Conservation (phyloP, 2,329 filamentous ascomycete species). For the Thielaviopsis cerberus region DNA sequence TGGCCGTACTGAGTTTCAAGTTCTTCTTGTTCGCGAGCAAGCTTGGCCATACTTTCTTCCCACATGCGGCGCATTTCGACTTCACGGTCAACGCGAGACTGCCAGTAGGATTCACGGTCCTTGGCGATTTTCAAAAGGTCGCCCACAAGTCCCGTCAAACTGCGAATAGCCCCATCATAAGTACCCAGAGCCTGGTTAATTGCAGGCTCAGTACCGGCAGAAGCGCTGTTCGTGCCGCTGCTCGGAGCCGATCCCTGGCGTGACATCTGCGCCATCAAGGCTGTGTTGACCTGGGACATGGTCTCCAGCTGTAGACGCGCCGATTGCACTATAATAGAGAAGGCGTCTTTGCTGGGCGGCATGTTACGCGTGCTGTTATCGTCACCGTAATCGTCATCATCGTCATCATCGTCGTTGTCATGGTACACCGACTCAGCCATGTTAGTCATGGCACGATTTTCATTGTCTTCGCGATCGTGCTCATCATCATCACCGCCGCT, state of each 20-base stretch:
- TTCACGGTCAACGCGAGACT: constrained; percentile 81
- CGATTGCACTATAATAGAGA: constrained; percentile 93
- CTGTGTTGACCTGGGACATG: constrained; percentile 67
- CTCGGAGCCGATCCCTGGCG: background rate
- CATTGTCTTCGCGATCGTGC: constrained; percentile 27
- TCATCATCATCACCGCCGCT: constrained; percentile 32
- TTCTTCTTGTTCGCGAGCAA: constrained; percentile 86
- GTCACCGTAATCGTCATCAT: constrained; percentile 59
- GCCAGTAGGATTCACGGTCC: constrained; percentile 92
- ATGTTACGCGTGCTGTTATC: constrained; percentile 63
- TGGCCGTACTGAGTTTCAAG: constrained; percentile 75
- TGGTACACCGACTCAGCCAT: constrained; percentile 20
- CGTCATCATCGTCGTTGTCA: constrained; percentile 38
- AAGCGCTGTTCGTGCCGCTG: constrained; percentile 14
- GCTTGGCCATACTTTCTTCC: constrained; percentile 97
- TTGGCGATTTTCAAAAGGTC: constrained; percentile 82
- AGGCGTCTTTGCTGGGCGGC: constrained; percentile 68
- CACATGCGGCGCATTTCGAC: constrained; percentile 84
- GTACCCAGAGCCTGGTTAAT: constrained; percentile 62
- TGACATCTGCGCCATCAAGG: constrained; percentile 48
- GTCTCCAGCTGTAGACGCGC: constrained; percentile 84
- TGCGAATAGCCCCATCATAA: constrained; percentile 78
- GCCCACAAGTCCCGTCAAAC: constrained; percentile 64
- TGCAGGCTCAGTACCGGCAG: constrained; percentile 54
- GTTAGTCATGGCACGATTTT: constrained; percentile 21